These are phyloP conservation scores for Sherardia arvensis DNA, from an alignment of 257 asterid species.

Conservation along the genomic window DNA sequence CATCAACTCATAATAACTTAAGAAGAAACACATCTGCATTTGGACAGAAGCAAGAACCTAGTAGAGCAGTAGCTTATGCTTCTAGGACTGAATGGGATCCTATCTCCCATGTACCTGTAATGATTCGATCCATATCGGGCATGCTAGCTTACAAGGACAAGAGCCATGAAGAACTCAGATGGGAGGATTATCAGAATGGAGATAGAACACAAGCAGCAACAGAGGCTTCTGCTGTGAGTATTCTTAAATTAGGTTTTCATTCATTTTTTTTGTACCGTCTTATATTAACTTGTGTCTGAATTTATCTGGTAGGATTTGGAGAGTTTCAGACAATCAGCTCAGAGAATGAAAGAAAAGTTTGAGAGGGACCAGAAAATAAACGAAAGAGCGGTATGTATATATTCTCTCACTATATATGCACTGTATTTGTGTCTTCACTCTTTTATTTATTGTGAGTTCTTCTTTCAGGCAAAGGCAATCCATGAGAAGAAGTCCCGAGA, in stretches of 20 bases:
- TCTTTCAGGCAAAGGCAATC: constrained; percentile 82
- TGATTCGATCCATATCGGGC: no score
- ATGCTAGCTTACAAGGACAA: no score
- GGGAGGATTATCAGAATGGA: constrained; percentile 5
- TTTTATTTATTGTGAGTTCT: background rate
- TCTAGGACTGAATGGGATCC: no score
- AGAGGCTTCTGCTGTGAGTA: constrained; percentile 62
- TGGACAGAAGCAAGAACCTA: no score
- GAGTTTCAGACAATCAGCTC: constrained; percentile 62
- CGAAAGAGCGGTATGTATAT: constrained; percentile 85
- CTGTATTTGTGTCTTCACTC: background rate
- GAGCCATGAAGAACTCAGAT: no score
- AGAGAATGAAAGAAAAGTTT: constrained; percentile 79
- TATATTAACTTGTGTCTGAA: background rate
- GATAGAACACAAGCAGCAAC: constrained; percentile 37
- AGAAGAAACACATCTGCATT: no score
- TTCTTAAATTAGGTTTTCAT: background rate
- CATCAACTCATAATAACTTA: no score
- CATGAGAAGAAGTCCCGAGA: constrained; percentile 94
- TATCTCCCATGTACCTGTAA: no score
- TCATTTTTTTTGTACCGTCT: background rate
- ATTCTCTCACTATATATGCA: background rate
- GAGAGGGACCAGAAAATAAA: constrained; percentile 95
- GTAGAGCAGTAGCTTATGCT: no score
- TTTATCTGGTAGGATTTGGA: constrained; percentile 70